phyloP scores from a whole-genome alignment of 2,329 filamentous ascomycete genomes.

The Diaporthe australafricana region DNA sequence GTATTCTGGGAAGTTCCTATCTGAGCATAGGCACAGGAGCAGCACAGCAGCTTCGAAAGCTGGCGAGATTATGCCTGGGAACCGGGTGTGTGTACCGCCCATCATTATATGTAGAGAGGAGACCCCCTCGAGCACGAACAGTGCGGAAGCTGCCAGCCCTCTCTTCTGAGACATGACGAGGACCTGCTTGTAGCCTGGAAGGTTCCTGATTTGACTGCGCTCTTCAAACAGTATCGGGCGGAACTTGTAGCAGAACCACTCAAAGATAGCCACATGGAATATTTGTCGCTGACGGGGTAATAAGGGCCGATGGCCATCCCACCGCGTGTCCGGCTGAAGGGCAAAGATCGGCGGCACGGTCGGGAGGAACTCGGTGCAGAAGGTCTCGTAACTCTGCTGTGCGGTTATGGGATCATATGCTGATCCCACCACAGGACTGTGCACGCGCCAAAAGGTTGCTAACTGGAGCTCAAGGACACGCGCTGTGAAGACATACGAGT shows the following conservation, averaged over 20 bases:
- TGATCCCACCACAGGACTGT: not conserved
- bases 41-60: not conserved
- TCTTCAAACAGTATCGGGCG: not conserved
- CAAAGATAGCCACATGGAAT: not conserved
- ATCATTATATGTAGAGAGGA: not conserved
- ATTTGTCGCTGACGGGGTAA: not conserved
- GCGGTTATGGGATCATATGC: not conserved
- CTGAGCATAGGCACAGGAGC: not conserved
- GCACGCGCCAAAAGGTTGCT: not conserved
- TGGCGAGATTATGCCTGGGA: not conserved
- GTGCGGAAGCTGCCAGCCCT: not conserved
- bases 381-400: not conserved
- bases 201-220: too few relatives aligned
- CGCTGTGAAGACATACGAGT: not conserved
- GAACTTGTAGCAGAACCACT: not conserved
- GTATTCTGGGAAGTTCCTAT: not conserved
- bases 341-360: not conserved
- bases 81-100: not conserved
- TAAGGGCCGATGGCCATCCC: not conserved
- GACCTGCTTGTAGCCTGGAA: not conserved
- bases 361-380: not conserved
- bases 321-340: not conserved
- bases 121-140: not conserved
- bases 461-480: not conserved
- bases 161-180: not conserved